Evolutionary conservation across 345 rosid genomes (phyloP), one percentile per base, ranked within the genome.

Genomic region (Stellera chamaejasme): DNA sequence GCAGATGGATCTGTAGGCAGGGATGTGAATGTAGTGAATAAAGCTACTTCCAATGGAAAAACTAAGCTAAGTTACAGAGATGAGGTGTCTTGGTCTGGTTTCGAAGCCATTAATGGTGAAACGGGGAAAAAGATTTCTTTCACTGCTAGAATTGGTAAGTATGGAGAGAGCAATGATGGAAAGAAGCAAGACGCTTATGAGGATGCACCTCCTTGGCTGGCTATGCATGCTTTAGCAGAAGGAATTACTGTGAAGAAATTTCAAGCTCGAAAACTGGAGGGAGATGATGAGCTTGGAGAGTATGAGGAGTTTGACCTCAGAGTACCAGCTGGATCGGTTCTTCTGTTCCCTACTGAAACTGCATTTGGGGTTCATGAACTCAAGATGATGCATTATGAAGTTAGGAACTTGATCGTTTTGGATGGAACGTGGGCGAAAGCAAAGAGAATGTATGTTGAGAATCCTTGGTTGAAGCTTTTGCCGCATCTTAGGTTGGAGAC

Each of bases 381-480:
- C 43, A 58, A 66, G 62, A 79, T 55, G 28, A 72, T 65, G 68
- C 65, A 69, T 9, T 58, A 74, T 12, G 65, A 79, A 56, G 75
- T 79, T 50, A 80, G 67, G 75, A 88, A 80, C 59, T 75, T 91
- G 78, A 77, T 91, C 50, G 92, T 83, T 59, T 72, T 91, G 53
- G 96, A 91, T 48, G 98, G 95, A 59, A 91, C 96, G 0, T 88
- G 92, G 98, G 59, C 81, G 0, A 91, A 91, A 76, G 98, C 95
- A 0, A 80, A 69, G 64, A 80, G 92, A 54, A 73, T 88, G 70
- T 88, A 83, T 63, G 67, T 71, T 4, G 98, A 91, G 79, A 82
- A 85, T 54, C 96, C 95, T 13, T 88, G 98, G 98, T 70, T 91
- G 72, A 85, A 75, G 78, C 44, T 91, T 55, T 60, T 85, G 84